Conservation (phyloP, 345 rosid species). For the Psidium friedrichsthalianum region DNA sequence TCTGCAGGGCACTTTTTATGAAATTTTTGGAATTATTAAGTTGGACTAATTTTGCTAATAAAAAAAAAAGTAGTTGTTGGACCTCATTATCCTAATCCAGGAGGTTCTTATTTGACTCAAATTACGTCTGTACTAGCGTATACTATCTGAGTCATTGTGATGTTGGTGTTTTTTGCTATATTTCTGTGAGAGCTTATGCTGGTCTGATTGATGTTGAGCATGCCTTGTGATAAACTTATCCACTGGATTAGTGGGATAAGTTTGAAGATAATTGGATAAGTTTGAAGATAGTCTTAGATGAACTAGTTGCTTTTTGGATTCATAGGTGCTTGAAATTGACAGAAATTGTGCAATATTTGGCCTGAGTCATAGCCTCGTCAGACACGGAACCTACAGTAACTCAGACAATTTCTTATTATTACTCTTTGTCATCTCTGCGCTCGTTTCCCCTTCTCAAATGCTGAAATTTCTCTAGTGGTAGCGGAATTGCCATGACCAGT, state of each 20-base stretch:
- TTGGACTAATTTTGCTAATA: not conserved
- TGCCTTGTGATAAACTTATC: not conserved
- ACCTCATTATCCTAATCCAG: not conserved
- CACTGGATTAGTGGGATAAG: not conserved
- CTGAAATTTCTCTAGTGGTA: not conserved
- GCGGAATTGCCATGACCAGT: not conserved
- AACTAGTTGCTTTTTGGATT: not conserved
- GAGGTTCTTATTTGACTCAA: not conserved
- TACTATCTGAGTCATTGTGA: not conserved
- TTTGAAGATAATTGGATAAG: not conserved
- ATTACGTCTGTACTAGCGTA: not conserved
- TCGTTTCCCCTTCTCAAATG: not conserved
- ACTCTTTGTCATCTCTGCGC: not conserved
- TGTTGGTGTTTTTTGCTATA: not conserved
- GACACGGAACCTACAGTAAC: not conserved
- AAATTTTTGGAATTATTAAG: not conserved
- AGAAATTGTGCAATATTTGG: not conserved
- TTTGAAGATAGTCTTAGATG: not conserved
- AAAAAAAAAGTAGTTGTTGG: not conserved
- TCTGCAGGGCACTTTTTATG: not conserved
- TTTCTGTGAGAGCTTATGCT: not conserved
- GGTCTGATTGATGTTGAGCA: not conserved
- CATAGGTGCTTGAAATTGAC: not conserved
- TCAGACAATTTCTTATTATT: not conserved
- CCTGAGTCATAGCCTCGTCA: not conserved